Evolutionary conservation across 2,329 filamentous ascomycete species (phyloP).

Genomic region (Endoconidiophora polonica): DNA sequence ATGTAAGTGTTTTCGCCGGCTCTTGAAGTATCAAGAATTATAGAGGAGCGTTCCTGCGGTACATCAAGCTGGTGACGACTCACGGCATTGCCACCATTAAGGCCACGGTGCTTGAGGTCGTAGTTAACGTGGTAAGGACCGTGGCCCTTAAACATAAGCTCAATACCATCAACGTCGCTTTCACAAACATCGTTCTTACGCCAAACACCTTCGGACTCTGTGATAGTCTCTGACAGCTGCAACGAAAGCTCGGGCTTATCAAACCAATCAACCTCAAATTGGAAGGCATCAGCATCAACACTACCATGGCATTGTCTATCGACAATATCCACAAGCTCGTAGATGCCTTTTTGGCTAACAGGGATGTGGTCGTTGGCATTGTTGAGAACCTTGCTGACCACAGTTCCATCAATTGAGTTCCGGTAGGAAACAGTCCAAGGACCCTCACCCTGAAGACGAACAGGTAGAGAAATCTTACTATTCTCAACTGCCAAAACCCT

Average conservation of each 20-base stretch:
- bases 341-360: conserved; percentile 53
- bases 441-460: conserved; percentile 69
- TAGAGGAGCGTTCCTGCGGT: conserved; percentile 55
- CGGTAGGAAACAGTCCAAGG: conserved; percentile 71
- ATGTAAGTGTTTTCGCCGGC: conserved; percentile 74
- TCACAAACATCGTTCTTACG: conserved; percentile 77
- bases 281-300: conserved; percentile 55
- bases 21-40: conserved; percentile 73
- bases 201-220: conserved; percentile 35
- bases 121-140: conserved; percentile 76
- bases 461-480: conserved; percentile 54
- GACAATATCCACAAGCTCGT: conserved; percentile 60
- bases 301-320: conserved; percentile 71
- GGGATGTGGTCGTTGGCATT: conserved; percentile 50
- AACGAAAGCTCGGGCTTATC: conserved; percentile 58
- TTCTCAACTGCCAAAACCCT: conserved; percentile 62
- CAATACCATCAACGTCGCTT: conserved; percentile 79
- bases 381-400: conserved; percentile 31
- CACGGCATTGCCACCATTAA: conserved; percentile 46
- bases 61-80: conserved; percentile 60
- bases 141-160: conserved; percentile 59
- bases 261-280: conserved; percentile 74
- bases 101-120: conserved; percentile 55
- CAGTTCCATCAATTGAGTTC: conserved; percentile 29
- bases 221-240: conserved; percentile 45